These are phyloP conservation scores for Helicocarpus griseus DNA, from an alignment of 2,329 filamentous ascomycete genomes.

Conservation along the genomic window DNA sequence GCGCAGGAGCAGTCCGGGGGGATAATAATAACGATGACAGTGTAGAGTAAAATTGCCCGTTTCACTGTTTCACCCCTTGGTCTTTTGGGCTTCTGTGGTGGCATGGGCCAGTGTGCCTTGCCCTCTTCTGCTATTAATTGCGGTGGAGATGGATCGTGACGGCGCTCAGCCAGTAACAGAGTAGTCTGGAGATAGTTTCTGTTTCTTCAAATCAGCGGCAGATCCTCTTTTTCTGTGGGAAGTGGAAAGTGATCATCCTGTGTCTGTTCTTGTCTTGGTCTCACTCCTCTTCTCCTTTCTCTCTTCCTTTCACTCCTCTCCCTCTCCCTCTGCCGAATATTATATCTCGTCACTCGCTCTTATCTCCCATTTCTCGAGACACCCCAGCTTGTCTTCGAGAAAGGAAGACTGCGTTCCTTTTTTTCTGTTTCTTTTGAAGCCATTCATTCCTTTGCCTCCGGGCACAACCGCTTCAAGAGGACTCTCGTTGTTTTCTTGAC, in stretches of 20 bases:
- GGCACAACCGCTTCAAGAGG: slow-evolving; percentile 1
- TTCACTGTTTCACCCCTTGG: too few relatives aligned
- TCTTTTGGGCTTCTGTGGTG: too few relatives aligned
- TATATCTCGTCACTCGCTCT: background rate
- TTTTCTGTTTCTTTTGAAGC: background rate
- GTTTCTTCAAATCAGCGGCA: background rate
- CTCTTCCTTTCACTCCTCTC: background rate
- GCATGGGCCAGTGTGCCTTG: background rate
- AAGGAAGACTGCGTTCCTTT: background rate
- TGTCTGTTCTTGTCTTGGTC: background rate
- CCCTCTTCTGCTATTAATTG: background rate
- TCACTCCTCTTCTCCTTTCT: background rate
- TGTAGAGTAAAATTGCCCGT: too few relatives aligned
- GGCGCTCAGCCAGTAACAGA: too few relatives aligned
- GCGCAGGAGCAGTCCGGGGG: too few relatives aligned
- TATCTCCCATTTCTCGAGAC: background rate
- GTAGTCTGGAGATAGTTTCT: too few relatives aligned
- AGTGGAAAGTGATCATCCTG: background rate
- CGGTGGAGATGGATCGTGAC: too few relatives aligned
- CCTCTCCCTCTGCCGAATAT: too few relatives aligned
- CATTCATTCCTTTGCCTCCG: slow-evolving; percentile 3
- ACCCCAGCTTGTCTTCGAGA: background rate
- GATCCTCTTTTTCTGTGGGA: background rate
- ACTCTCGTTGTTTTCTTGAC: background rate
- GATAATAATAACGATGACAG: too few relatives aligned